A percentile compares a stretch with the other conserved stretches of the same genome.
These are phyloP conservation scores for Xanthoconium stramineum DNA, from an alignment of 768 basidiomycete species.

Conservation along the genomic window DNA sequence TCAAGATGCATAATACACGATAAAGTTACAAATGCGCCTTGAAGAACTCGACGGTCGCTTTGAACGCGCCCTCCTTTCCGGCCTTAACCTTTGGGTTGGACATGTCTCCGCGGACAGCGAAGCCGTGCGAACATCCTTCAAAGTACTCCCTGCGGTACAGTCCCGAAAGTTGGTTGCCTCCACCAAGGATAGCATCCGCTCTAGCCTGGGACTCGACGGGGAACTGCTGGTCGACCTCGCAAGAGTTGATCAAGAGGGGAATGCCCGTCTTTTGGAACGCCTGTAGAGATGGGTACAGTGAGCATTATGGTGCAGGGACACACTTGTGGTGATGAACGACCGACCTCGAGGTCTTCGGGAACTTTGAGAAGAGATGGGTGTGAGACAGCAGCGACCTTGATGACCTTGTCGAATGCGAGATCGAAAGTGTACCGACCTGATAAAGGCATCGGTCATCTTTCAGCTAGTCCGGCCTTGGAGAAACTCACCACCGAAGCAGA, in stretches of 20 bases:
- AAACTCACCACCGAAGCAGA: conserved; percentile 62
- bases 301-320: neutral
- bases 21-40: conserved; percentile 28
- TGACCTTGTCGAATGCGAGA: conserved; percentile 40
- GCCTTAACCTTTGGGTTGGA: conserved; percentile 51
- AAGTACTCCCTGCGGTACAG: conserved; percentile 32
- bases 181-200: conserved; percentile 51
- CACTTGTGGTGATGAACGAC: neutral
- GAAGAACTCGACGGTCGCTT: conserved; percentile 55
- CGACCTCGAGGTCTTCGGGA: conserved; percentile 54
- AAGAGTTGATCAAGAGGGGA: conserved; percentile 68
- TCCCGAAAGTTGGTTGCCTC: conserved; percentile 40
- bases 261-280: conserved; percentile 46
- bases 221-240: conserved; percentile 51
- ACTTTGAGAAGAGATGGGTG: conserved; percentile 47
- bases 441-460: too few relatives aligned
- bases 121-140: conserved; percentile 50
- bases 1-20: neutral
- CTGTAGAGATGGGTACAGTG: conserved; percentile 28
- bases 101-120: conserved; percentile 50
- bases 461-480: too few relatives aligned
- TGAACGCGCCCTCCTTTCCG: conserved; percentile 55
- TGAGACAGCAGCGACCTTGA: conserved; percentile 38
- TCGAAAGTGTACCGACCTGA: conserved; percentile 42
- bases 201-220: conserved; percentile 40